phyloP scores from a whole-genome alignment of 768 basidiomycete genomes.

The Tubosaeta sp. region DNA sequence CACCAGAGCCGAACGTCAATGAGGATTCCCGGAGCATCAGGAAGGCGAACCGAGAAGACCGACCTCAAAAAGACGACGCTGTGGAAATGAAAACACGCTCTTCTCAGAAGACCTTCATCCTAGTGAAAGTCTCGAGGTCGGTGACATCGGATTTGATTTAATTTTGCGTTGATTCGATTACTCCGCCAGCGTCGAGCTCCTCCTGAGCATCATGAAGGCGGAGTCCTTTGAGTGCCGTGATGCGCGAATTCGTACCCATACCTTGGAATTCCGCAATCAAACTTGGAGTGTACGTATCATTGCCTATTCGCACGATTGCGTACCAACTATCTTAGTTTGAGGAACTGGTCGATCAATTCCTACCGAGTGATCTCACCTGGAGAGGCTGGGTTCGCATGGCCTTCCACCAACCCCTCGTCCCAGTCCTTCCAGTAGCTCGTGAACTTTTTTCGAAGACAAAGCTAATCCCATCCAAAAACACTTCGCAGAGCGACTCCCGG shows the following conservation, averaged over 20 bases:
- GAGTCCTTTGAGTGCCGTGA: conserved; percentile 83
- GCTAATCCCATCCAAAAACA: conserved; percentile 46
- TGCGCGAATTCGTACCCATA: conserved; percentile 74
- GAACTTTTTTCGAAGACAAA: conserved; percentile 78
- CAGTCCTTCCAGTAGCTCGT: conserved; percentile 73
- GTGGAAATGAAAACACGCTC: conserved; percentile 82
- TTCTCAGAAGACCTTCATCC: conserved; percentile 77
- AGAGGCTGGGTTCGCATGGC: conserved; percentile 82
- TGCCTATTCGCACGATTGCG: conserved; percentile 4
- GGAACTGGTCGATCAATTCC: conserved; percentile 73
- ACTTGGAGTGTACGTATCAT: conserved; percentile 67
- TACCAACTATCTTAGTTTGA: conserved; percentile 51
- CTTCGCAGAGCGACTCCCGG: conserved; percentile 27
- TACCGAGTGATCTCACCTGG: conserved; percentile 75
- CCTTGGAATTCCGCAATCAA: conserved; percentile 77
- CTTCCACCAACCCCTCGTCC: conserved; percentile 73
- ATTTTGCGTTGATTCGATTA: conserved; percentile 16
- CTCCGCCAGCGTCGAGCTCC: conserved; percentile 53
- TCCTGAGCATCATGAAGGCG: conserved; percentile 76
- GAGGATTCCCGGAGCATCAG: conserved; percentile 22
- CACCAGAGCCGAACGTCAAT: conserved; percentile 14
- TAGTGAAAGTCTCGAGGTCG: conserved; percentile 70
- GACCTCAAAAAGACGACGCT: conserved; percentile 47
- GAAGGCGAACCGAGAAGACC: conserved; percentile 18
- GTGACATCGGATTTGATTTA: conserved; percentile 4